Evolutionary conservation across 2,329 filamentous ascomycete species (phyloP), one percentile per base, ranked within the genome.

Genomic region (Calonectria hongkongensis): DNA sequence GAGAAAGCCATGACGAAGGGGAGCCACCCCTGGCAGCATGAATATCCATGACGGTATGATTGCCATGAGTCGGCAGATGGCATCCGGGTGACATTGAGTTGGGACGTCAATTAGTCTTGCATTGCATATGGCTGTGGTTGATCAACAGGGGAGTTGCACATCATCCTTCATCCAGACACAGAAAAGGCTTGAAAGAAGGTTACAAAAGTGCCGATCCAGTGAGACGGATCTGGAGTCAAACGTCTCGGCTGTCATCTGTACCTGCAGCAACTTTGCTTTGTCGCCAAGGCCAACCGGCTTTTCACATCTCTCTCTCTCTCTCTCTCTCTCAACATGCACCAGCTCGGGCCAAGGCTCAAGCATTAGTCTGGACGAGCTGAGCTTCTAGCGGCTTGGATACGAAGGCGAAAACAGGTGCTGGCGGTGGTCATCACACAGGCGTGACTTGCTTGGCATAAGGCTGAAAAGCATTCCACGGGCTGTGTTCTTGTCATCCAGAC

Each of bases 201-300:
- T 43, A 25, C n/a, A 8, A 13, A 60, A 15, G 21, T 60, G 21
- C 33, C 54, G 28, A 25, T 39, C 33, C 30, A 36, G 33, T 33
- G 33, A 36, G 54, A 60, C 36, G 36, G 33, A 60, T 41, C 54
- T 39, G 33, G 54, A 60, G 39, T n/a, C 50, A 41, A 33, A 25
- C 4, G 33, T 25, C 21, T 60, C 30, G 21, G 54, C 25, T 56
- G 50, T 18, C 28, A 33, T 36, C 30, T 36, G 33, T 13, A 36
- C 33, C 33, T 36, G 33, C 33, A 36, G 6, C 12, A 36, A 36
- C 33, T 13, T 13, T 36, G 8, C 33, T 36, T 13, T 10, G 3
- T 36, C 33, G 3, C 33, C 10, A 6, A 12, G 10, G 33, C 12
- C 33, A 10, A 36, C 10, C 3, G 10, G 12, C 10, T 36, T 10